Conservation (phyloP, 495 filamentous ascomycete genomes). For the Aspergillus ostianus region DNA sequence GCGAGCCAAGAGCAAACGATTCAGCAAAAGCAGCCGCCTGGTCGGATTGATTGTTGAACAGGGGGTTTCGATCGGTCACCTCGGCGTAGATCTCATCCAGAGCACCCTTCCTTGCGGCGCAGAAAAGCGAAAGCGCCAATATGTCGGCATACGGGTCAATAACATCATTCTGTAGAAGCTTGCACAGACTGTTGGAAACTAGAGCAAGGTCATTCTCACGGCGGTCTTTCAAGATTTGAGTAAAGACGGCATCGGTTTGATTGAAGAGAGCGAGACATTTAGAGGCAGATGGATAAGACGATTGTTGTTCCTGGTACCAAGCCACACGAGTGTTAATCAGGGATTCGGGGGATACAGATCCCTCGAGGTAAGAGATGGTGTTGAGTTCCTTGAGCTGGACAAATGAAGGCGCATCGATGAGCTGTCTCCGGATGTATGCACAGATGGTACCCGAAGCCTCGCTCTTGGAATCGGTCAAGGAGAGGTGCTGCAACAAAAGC, state of each 20-base stretch:
- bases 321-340: conserved; percentile 47
- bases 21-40: conserved; percentile 62
- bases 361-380: conserved; percentile 50
- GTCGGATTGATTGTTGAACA: conserved; percentile 55
- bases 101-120: conserved; percentile 52
- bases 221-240: conserved; percentile 37
- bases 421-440: conserved; percentile 44
- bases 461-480: conserved; percentile 34
- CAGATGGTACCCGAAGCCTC: conserved; percentile 34
- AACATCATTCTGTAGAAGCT: conserved; percentile 33
- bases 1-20: conserved; percentile 58
- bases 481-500: conserved; percentile 49
- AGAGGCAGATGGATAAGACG: conserved; percentile 37
- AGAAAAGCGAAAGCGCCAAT: conserved; percentile 54
- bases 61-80: conserved; percentile 57
- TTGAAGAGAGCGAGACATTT: conserved; percentile 45
- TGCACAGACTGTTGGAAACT: conserved; percentile 37
- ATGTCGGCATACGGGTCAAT: conserved; percentile 52
- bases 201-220: conserved; percentile 40
- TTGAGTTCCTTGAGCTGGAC: conserved; percentile 48
- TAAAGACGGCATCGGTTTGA: conserved; percentile 42
- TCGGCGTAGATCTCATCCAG: conserved; percentile 61
- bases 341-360: conserved; percentile 37
- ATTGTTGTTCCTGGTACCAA: conserved; percentile 51
- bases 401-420: conserved; percentile 50